Conservation (phyloP, 202 grass and related monocot species). For the Alloteropsis angusta region DNA sequence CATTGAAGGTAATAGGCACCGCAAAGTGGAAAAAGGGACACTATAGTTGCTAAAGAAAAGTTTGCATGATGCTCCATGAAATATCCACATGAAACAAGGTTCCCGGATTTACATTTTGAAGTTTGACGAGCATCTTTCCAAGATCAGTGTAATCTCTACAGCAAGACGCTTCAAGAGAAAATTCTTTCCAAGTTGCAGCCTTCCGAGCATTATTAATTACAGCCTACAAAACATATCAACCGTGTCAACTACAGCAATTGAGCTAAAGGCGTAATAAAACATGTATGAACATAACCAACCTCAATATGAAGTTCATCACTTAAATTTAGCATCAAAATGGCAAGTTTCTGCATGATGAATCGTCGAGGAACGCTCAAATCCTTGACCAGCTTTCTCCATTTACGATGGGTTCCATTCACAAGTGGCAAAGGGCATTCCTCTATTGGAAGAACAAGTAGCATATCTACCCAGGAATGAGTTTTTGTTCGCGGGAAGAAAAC, state of each 20-base stretch:
- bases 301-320: conserved; percentile 72
- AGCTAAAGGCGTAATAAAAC: conserved; percentile 6
- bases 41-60: no score
- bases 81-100: conserved; percentile 17
- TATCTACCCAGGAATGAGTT: conserved; percentile 89
- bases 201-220: conserved; percentile 73
- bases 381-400: conserved; percentile 82
- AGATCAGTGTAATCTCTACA: conserved; percentile 81
- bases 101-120: conserved; percentile 67
- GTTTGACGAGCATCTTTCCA: conserved; percentile 88
- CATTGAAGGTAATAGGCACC: not conserved
- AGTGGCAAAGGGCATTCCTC: conserved; percentile 66
- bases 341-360: conserved; percentile 81
- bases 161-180: conserved; percentile 70
- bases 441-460: conserved; percentile 72
- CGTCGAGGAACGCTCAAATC: conserved; percentile 60
- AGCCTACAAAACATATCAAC: conserved; percentile 46
- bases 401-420: conserved; percentile 71
- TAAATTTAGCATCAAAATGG: conserved; percentile 77
- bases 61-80: not conserved
- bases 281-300: conserved; percentile 31
- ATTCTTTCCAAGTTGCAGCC: conserved; percentile 64
- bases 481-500: conserved; percentile 90
- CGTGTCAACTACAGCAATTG: not conserved
- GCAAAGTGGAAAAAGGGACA: not conserved